These are phyloP conservation scores for Stylosanthes scabra DNA, from an alignment of 331 rosid species.

Conservation along the genomic window DNA sequence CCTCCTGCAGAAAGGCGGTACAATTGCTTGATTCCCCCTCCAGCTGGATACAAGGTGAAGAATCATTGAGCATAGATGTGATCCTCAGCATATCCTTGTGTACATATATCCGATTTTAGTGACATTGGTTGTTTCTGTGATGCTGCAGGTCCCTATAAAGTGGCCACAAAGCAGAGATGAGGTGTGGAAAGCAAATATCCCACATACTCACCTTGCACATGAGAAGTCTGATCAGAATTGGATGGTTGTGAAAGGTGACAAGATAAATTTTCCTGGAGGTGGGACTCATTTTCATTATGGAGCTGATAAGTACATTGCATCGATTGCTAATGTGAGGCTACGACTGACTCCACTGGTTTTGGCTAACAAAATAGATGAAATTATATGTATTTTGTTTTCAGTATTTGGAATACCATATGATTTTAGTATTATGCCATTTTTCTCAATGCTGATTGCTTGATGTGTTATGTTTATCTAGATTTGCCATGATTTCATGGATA, in stretches of 20 bases:
- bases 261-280: conserved; percentile 89
- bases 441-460: too few species aligned
- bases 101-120: conserved; percentile 29
- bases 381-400: background rate
- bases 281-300: conserved; percentile 99
- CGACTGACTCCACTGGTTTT: conserved; percentile 24
- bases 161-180: conserved; percentile 99
- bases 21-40: conserved; percentile 98
- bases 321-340: conserved; percentile 90
- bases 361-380: conserved; percentile 26
- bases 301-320: conserved; percentile 92
- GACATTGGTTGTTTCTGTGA: conserved; percentile 26
- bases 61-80: conserved; percentile 34
- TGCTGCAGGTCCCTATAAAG: conserved; percentile 79
- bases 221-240: conserved; percentile 97
- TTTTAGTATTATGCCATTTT: conserved; percentile 22
- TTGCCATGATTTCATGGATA: conserved; percentile 37
- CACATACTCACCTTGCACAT: conserved; percentile 98
- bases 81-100: conserved; percentile 29
- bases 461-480: conserved; percentile 25
- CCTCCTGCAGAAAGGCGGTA: conserved; percentile 80
- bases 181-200: conserved; percentile 97
- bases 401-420: conserved; percentile 27
- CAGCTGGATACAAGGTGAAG: conserved; percentile 82
- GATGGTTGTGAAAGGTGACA: conserved; percentile 95